These are phyloP conservation scores for Talaromyces amestolkiae DNA, from an alignment of 2,329 filamentous ascomycete species.

Conservation along the genomic window DNA sequence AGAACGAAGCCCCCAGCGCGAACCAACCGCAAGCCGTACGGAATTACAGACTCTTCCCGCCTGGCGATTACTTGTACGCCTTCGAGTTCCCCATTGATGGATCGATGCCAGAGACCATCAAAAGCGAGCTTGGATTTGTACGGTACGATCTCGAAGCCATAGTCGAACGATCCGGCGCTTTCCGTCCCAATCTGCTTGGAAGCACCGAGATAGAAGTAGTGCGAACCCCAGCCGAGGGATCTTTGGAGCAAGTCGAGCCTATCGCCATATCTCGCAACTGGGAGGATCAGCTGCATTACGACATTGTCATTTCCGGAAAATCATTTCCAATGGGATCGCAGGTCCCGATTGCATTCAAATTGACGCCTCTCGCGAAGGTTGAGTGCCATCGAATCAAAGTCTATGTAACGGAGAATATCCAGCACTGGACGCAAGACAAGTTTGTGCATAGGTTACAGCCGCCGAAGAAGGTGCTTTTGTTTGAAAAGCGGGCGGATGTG, in stretches of 20 bases:
- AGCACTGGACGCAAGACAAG: slow-evolving; percentile 85
- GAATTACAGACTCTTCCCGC: slow-evolving; percentile 81
- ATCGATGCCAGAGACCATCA: slow-evolving; percentile 76
- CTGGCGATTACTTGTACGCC: slow-evolving; percentile 69
- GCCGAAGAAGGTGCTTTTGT: slow-evolving; percentile 76
- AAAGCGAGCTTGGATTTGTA: slow-evolving; percentile 79
- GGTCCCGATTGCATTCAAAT: slow-evolving; percentile 89
- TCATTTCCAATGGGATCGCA: slow-evolving; percentile 85
- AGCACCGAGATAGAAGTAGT: slow-evolving; percentile 79
- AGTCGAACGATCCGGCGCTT: slow-evolving; percentile 82
- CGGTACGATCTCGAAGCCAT: slow-evolving; percentile 84
- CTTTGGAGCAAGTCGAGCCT: slow-evolving; percentile 84
- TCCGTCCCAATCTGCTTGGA: slow-evolving; percentile 82
- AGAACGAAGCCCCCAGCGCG: slow-evolving; percentile 62
- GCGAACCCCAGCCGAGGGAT: slow-evolving; percentile 80
- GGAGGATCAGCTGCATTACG: slow-evolving; percentile 94
- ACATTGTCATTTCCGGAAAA: slow-evolving; percentile 94
- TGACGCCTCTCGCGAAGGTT: slow-evolving; percentile 88
- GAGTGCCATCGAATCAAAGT: slow-evolving; percentile 92
- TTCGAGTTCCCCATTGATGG: slow-evolving; percentile 83
- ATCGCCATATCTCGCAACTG: slow-evolving; percentile 91
- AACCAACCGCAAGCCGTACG: slow-evolving; percentile 64
- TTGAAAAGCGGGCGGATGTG: slow-evolving; percentile 83
- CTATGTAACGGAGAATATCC: slow-evolving; percentile 82
- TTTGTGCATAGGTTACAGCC: slow-evolving; percentile 81